A percentile compares a stretch with the other conserved stretches of the same genome.
Conservation (phyloP, 768 basidiomycete species). For the Lentinula lateritia region DNA sequence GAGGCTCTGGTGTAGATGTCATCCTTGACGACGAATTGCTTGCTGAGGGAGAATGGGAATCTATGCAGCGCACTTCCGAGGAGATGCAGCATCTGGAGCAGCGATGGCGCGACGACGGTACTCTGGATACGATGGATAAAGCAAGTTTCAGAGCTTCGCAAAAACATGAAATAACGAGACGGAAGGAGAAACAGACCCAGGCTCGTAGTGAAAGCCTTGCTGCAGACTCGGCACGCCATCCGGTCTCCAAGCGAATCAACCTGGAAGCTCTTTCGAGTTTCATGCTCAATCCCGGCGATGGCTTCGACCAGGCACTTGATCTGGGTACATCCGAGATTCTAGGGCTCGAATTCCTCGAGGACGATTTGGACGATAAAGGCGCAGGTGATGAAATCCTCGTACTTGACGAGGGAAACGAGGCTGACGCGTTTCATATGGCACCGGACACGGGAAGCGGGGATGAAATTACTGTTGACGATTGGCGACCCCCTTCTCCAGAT, state of each 20-base stretch:
- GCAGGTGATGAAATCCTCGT: constrained; percentile 1
- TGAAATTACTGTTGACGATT: constrained; percentile 37
- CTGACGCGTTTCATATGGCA: not conserved
- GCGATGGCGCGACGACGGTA: not conserved
- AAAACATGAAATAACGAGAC: not conserved
- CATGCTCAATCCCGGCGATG: constrained; percentile 30
- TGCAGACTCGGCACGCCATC: constrained; percentile 10
- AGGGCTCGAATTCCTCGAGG: constrained; percentile 10
- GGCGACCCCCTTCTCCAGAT: constrained; percentile 37
- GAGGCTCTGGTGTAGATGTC: constrained; percentile 42
- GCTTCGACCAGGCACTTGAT: constrained; percentile 18
- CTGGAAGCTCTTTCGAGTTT: constrained; percentile 52
- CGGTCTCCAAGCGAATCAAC: constrained; percentile 38
- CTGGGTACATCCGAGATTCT: constrained; percentile 10
- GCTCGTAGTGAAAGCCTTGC: constrained; percentile 8
- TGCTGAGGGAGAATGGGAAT: constrained; percentile 61
- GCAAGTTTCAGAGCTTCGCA: not conserved
- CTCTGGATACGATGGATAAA: not conserved
- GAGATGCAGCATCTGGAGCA: constrained; percentile 40
- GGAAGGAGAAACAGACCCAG: constrained; percentile 9
- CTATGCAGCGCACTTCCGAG: constrained; percentile 44
- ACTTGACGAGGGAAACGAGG: not conserved
- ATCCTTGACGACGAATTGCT: constrained; percentile 73
- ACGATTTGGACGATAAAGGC: constrained; percentile 9
- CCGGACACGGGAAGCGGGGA: constrained; percentile 11